Conservation (phyloP, 352 stramenopile genomes). For the Thraustochytrium striatum region DNA sequence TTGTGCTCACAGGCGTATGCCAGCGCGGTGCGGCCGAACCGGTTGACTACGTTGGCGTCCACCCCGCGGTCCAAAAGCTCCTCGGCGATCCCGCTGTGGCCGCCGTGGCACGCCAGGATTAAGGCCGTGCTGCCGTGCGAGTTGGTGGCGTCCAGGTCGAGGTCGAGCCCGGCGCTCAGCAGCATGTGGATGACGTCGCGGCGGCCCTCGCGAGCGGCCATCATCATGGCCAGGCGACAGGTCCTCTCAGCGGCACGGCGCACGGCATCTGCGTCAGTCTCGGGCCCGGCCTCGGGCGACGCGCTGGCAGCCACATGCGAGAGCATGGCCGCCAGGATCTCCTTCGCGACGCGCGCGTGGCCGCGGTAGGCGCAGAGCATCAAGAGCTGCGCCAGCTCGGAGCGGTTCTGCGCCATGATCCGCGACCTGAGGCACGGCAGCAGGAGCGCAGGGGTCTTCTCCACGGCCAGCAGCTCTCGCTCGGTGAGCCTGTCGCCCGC, state of each 20-base stretch:
- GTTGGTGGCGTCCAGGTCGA: constrained; percentile 1
- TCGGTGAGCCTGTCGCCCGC: too few relatives aligned
- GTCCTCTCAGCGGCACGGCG: neutral
- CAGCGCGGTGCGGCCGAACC: neutral
- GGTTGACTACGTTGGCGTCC: neutral
- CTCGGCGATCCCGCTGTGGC: neutral
- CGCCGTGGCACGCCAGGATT: neutral
- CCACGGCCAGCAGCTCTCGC: too few relatives aligned
- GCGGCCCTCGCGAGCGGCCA: neutral
- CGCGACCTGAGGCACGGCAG: too few relatives aligned
- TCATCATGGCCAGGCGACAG: neutral
- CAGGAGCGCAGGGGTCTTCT: too few relatives aligned
- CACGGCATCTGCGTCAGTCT: neutral
- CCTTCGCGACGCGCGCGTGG: neutral
- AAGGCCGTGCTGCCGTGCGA: constrained; percentile 20
- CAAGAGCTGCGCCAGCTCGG: constrained; percentile 1
- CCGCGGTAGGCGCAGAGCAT: constrained; percentile 3
- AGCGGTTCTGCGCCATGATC: too few relatives aligned
- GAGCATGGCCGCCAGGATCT: too few relatives aligned
- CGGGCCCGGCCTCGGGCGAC: neutral
- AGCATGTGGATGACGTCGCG: neutral
- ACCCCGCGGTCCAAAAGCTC: neutral
- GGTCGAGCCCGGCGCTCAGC: neutral
- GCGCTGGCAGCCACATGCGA: too few relatives aligned
- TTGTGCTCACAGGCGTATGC: neutral